Percentiles rank a stretch among this genome's conserved stretches.
phyloP scores from a whole-genome alignment of 345 rosid species.

The Hibiscus trionum region DNA sequence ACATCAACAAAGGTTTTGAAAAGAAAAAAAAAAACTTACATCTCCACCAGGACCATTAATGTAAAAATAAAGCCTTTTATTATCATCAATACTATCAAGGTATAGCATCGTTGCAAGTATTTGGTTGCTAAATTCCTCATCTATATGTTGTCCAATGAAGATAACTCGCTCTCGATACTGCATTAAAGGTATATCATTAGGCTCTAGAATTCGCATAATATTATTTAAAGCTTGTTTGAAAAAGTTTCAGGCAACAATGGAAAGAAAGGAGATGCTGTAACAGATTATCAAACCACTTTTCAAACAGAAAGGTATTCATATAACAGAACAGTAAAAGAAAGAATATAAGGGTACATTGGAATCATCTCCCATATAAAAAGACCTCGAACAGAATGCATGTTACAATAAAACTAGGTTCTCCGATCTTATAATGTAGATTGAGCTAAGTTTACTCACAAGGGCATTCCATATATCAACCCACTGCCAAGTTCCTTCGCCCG shows the following conservation, averaged over 20 bases:
- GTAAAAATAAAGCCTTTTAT: constrained; percentile 54
- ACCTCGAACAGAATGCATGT: not conserved
- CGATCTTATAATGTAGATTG: not conserved
- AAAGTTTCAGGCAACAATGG: constrained; percentile 1
- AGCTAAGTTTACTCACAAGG: constrained; percentile 45
- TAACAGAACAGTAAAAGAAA: not conserved
- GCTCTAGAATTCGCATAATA: constrained; percentile 5
- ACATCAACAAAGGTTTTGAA: not conserved
- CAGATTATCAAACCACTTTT: not conserved
- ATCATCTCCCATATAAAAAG: not conserved
- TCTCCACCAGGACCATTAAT: constrained; percentile 89
- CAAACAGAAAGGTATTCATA: not conserved
- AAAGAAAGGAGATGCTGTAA: not conserved
- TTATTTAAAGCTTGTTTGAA: not conserved
- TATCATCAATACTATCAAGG: constrained; percentile 75
- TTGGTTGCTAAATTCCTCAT: constrained; percentile 85
- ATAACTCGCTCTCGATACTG: constrained; percentile 87
- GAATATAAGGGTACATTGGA: not conserved
- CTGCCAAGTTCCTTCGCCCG: constrained; percentile 81
- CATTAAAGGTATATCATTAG: constrained; percentile 24
- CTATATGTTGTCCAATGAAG: constrained; percentile 68
- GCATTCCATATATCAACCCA: constrained; percentile 91
- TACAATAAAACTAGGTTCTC: not conserved
- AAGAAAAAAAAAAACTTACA: constrained; percentile 35
- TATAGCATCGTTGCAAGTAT: constrained; percentile 86